Conservation (phyloP, 179 eudicot species). For the Vitellaria paradoxa region DNA sequence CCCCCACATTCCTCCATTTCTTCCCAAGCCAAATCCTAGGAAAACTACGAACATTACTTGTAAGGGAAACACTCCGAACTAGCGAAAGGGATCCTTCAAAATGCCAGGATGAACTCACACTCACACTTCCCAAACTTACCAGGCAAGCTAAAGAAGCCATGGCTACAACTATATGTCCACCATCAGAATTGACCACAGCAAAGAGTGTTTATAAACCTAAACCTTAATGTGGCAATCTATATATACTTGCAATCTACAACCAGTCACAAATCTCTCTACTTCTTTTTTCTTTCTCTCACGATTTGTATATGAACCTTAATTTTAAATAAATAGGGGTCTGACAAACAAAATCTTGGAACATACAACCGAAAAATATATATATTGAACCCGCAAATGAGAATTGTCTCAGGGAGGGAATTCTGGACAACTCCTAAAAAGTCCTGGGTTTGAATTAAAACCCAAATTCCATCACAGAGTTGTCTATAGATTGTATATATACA, state of each 20-base stretch:
- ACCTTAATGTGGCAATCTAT: conserved; percentile 10
- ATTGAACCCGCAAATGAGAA: neutral
- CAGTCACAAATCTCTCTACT: neutral
- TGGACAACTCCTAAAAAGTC: neutral
- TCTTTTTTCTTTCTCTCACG: neutral
- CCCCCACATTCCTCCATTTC: conserved; percentile 66
- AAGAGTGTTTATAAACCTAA: conserved; percentile 20
- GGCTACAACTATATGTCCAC: conserved; percentile 16
- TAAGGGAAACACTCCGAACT: conserved; percentile 43
- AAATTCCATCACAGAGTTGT: neutral
- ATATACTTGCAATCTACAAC: neutral
- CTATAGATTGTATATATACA: neutral
- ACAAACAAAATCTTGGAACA: neutral
- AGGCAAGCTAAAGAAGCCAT: conserved; percentile 93
- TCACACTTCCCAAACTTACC: conserved; percentile 72
- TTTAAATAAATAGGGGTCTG: neutral
- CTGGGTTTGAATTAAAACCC: neutral
- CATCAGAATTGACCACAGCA: conserved; percentile 27
- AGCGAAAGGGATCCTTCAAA: conserved; percentile 56
- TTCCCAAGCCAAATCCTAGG: conserved; percentile 45
- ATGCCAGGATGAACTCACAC: conserved; percentile 48
- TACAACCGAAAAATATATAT: neutral
- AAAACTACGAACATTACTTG: conserved; percentile 50
- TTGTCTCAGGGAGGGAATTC: neutral
- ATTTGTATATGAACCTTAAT: neutral